Conservation (phyloP, 306 rosid genomes). For the Glycine tomentella region DNA sequence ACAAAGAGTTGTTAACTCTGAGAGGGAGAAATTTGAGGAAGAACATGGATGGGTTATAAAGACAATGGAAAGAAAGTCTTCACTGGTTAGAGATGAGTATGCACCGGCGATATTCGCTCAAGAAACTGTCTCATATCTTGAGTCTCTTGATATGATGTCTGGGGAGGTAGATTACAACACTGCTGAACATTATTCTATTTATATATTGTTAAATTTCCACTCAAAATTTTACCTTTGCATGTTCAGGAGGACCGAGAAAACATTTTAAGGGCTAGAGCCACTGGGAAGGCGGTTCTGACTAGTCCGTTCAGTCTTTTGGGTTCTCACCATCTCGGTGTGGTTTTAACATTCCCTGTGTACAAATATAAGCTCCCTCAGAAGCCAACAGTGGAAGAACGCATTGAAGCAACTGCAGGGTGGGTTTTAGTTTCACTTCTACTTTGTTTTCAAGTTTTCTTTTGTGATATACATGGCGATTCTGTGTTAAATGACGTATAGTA, state of each 20-base stretch:
- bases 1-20: constrained; percentile 74
- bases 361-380: constrained; percentile 71
- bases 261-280: constrained; percentile 91
- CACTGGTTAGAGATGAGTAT: constrained; percentile 82
- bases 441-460: constrained; percentile 3
- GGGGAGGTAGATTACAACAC: constrained; percentile 73
- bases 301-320: constrained; percentile 86
- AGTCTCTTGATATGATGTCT: constrained; percentile 94
- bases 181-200: constrained; percentile 14
- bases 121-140: constrained; percentile 81
- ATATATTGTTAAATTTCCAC: background rate
- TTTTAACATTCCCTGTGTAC: constrained; percentile 90
- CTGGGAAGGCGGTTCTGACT: constrained; percentile 91
- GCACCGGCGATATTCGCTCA: constrained; percentile 87
- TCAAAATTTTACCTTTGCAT: constrained; percentile 21
- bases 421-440: constrained; percentile 39
- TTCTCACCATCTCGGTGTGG: constrained; percentile 95
- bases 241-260: constrained; percentile 89
- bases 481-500: background rate
- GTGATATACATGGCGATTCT: constrained; percentile 1
- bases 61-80: constrained; percentile 81
- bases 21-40: constrained; percentile 75
- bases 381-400: constrained; percentile 70
- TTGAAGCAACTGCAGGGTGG: constrained; percentile 84
- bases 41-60: constrained; percentile 88